These are phyloP conservation scores for Saturnispora bothae DNA, from an alignment of 805 yeast species.

Conservation along the genomic window DNA sequence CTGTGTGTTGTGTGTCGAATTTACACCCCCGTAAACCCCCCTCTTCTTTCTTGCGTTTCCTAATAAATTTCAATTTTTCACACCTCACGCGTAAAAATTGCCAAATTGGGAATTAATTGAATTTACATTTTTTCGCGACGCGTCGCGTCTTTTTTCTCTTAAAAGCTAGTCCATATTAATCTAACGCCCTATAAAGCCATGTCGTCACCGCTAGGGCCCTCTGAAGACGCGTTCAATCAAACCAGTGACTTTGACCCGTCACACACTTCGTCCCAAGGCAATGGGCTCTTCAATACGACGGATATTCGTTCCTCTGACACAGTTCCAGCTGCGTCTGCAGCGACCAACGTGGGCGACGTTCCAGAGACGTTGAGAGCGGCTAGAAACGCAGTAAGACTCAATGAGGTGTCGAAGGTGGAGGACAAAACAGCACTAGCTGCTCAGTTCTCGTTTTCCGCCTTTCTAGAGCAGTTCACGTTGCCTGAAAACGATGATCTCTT, in stretches of 20 bases:
- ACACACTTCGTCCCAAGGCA: slow-evolving; percentile 11
- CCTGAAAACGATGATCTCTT: slow-evolving; percentile 29
- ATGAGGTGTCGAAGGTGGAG: slow-evolving; percentile 72
- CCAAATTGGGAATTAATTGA: too few species aligned
- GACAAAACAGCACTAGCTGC: slow-evolving; percentile 94
- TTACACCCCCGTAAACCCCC: too few species aligned
- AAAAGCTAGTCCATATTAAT: too few species aligned
- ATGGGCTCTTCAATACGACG: background rate
- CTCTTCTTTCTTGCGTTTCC: too few species aligned
- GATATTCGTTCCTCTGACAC: background rate
- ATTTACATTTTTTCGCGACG: too few species aligned
- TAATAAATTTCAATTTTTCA: too few species aligned
- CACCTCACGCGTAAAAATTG: too few species aligned
- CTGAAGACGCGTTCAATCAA: slow-evolving; percentile 10
- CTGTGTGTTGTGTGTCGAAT: too few species aligned
- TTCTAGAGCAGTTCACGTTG: slow-evolving; percentile 50
- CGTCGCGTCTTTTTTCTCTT: too few species aligned
- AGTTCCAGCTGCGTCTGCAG: background rate
- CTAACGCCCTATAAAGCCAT: too few species aligned
- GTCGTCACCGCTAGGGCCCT: slow-evolving; percentile 23
- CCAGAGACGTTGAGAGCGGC: slow-evolving; percentile 18
- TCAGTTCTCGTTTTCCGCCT: slow-evolving; percentile 79
- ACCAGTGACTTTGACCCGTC: slow-evolving; percentile 19
- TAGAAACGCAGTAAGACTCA: slow-evolving; percentile 45
- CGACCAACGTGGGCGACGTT: slow-evolving; percentile 5